Evolutionary conservation across 2,329 filamentous ascomycete genomes (phyloP).

Genomic region (Periconia macrospinosa): DNA sequence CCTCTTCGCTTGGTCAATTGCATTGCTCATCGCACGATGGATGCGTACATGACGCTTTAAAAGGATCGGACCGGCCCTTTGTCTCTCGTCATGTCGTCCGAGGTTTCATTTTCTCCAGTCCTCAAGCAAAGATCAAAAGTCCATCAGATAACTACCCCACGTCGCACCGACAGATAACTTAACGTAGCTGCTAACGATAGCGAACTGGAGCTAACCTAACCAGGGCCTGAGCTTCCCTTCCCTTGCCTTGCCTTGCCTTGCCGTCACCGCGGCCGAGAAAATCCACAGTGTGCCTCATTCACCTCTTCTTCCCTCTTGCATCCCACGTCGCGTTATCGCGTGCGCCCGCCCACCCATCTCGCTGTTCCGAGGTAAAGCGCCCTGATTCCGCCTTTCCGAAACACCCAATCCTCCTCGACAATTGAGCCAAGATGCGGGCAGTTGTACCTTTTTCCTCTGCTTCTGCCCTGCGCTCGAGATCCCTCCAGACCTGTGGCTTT

Average conservation of each 20-base stretch:
- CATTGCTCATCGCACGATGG: background rate
- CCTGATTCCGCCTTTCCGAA: background rate
- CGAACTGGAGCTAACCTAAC: background rate
- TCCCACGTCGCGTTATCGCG: background rate
- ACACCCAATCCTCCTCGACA: no score
- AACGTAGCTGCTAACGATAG: no score
- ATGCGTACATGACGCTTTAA: no score
- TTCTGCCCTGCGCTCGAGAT: slow-evolving; percentile 28
- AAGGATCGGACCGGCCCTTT: no score
- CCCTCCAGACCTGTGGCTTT: slow-evolving; percentile 26
- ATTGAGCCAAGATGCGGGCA: background rate
- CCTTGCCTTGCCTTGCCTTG: background rate
- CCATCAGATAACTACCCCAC: no score
- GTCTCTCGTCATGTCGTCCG: no score
- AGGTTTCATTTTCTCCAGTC: no score
- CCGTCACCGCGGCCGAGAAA: background rate
- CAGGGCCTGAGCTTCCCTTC: background rate
- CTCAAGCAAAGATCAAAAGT: no score
- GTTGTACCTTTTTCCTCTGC: slow-evolving; percentile 5
- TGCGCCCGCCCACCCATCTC: background rate
- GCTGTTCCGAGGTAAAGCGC: background rate
- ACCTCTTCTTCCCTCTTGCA: background rate
- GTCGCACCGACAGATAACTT: no score
- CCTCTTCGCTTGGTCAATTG: slow-evolving; percentile 4
- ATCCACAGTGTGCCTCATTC: background rate